phyloP scores from a whole-genome alignment of 345 rosid genomes.

The Linum tenue region DNA sequence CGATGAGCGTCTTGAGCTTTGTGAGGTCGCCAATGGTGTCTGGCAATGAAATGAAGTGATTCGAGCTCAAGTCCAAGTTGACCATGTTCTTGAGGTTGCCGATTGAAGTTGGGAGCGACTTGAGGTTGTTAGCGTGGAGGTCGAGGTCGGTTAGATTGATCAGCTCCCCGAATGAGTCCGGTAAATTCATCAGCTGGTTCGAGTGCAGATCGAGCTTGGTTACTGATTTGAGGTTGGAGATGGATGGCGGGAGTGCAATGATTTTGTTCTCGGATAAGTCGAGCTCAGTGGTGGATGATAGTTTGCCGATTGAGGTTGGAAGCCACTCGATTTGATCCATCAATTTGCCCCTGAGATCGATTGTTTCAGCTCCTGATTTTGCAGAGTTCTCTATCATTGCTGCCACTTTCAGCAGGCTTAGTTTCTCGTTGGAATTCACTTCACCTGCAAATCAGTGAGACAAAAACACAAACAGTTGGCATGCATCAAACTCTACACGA shows the following conservation, averaged over 20 bases:
- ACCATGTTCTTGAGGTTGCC: constrained; percentile 36
- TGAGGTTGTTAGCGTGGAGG: constrained; percentile 47
- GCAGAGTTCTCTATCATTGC: constrained; percentile 48
- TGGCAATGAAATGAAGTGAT: constrained; percentile 35
- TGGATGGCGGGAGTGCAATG: constrained; percentile 50
- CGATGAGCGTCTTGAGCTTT: constrained; percentile 34
- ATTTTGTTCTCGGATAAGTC: constrained; percentile 52
- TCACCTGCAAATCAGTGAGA: constrained; percentile 26
- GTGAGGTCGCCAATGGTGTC: constrained; percentile 40
- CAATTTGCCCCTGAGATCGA: constrained; percentile 51
- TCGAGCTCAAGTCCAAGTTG: constrained; percentile 45
- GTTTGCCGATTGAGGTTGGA: constrained; percentile 51
- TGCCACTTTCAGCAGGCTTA: constrained; percentile 52
- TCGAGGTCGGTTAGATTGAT: constrained; percentile 40
- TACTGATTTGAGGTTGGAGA: constrained; percentile 35
- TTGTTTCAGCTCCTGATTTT: constrained; percentile 28
- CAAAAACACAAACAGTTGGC: constrained; percentile 4
- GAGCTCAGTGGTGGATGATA: constrained; percentile 32
- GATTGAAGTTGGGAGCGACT: constrained; percentile 42
- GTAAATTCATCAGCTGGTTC: constrained; percentile 50
- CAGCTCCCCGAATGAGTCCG: constrained; percentile 50
- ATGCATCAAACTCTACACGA: neutral
- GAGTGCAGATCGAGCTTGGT: constrained; percentile 47
- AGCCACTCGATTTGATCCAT: constrained; percentile 62
- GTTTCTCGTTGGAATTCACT: constrained; percentile 25